Conservation (phyloP, 73 alveolate genomes). For the Breviolum minutum region DNA sequence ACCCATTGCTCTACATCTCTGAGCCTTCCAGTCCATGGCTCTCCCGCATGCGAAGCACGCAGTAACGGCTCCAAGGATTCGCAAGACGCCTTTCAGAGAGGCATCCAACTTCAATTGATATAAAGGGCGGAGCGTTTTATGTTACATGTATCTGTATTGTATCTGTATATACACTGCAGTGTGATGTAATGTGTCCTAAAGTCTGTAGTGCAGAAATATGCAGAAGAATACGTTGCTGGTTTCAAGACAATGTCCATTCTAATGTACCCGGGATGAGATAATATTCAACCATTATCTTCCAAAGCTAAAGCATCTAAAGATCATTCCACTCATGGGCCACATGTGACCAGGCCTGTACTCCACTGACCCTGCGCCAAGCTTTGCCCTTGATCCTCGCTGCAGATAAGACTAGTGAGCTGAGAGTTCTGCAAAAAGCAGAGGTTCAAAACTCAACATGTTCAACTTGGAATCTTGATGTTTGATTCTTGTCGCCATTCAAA, state of each 20-base stretch:
- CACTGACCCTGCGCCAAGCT: conserved; percentile 43
- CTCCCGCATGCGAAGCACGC: conserved; percentile 29
- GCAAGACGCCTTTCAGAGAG: conserved; percentile 23
- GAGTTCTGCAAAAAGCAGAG: neutral
- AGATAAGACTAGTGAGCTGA: neutral
- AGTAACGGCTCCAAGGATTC: conserved; percentile 55
- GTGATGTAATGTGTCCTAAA: too few species aligned
- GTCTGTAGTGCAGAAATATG: too few species aligned
- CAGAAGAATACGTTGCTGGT: too few species aligned
- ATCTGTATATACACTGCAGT: neutral
- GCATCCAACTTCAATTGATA: neutral
- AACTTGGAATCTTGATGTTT: neutral
- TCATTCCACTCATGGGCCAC: neutral
- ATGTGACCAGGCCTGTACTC: conserved; percentile 46
- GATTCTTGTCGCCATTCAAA: neutral
- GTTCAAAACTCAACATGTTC: too few species aligned
- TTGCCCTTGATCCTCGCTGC: conserved; percentile 46
- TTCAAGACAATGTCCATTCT: neutral
- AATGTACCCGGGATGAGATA: neutral
- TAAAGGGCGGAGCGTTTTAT: neutral
- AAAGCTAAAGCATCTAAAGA: neutral
- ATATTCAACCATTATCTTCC: neutral
- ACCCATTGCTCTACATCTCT: neutral
- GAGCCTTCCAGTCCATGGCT: neutral
- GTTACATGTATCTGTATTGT: too few species aligned